phyloP scores from a whole-genome alignment of 331 rosid genomes.

The Ulmus americana region DNA sequence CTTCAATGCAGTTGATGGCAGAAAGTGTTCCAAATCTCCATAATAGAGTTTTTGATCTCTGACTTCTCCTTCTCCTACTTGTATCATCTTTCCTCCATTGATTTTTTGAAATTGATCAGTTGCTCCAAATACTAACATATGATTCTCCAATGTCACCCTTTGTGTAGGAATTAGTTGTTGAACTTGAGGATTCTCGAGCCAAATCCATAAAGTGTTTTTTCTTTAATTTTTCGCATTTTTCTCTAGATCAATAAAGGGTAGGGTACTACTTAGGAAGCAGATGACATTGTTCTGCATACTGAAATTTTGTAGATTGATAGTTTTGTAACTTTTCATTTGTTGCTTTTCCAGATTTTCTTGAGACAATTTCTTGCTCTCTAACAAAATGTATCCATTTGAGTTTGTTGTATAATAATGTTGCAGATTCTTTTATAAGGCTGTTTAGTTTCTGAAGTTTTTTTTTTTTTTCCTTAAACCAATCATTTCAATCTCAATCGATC shows the following conservation, averaged over 20 bases:
- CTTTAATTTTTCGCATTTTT: not conserved
- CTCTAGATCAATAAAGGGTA: not conserved
- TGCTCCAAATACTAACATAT: not conserved
- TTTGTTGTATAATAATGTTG: not conserved
- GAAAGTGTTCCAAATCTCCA: not conserved
- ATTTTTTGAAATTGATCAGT: not conserved
- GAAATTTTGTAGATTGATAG: not conserved
- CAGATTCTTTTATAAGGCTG: not conserved
- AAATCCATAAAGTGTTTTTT: not conserved
- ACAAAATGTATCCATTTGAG: not conserved
- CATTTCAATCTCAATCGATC: too few species aligned
- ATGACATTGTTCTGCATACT: too few species aligned
- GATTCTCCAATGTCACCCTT: not conserved
- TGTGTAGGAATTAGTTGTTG: not conserved
- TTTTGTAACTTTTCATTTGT: not conserved
- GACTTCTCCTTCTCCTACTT: not conserved
- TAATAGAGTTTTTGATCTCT: not conserved
- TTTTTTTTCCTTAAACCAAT: too few species aligned
- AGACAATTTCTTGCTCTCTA: too few species aligned
- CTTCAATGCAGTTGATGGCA: slow-evolving; percentile 2
- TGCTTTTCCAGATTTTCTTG: not conserved
- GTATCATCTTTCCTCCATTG: not conserved
- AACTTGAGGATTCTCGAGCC: not conserved
- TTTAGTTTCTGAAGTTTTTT: not conserved
- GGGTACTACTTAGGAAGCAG: not conserved